These are phyloP conservation scores for Astrephomene gubernaculifera DNA, from an alignment of 139 green algal genomes.

Conservation along the genomic window DNA sequence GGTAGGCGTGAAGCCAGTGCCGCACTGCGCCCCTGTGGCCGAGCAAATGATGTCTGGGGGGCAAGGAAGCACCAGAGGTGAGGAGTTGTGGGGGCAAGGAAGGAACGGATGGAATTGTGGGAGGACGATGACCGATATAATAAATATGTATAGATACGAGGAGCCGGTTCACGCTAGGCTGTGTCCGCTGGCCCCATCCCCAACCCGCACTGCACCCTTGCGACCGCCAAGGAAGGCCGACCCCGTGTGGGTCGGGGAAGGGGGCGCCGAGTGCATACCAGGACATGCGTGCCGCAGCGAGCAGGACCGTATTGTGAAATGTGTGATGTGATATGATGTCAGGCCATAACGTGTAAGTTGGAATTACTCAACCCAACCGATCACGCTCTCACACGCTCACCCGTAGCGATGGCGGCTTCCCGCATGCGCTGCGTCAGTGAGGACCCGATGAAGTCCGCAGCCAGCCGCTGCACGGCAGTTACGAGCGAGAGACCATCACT, in stretches of 20 bases:
- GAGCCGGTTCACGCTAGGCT: too few relatives aligned
- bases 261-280: neutral
- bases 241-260: too few relatives aligned
- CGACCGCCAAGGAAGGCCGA: too few relatives aligned
- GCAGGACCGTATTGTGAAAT: neutral
- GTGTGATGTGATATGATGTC: neutral
- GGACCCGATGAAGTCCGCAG: neutral
- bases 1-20: neutral
- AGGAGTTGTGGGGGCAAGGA: neutral
- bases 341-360: neutral
- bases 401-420: neutral
- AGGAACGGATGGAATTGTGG: too few relatives aligned
- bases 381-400: neutral
- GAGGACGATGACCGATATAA: too few relatives aligned
- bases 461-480: neutral
- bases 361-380: neutral
- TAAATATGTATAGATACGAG: too few relatives aligned
- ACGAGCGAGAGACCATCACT: neutral
- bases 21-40: neutral
- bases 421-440: neutral
- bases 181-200: too few relatives aligned
- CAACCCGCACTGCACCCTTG: too few relatives aligned
- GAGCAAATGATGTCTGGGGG: slow-evolving; percentile 12
- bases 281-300: neutral
- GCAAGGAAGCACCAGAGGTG: too few relatives aligned